Percentiles rank a stretch among this genome's conserved stretches.
These are phyloP conservation scores for Pyronema omphalodes DNA, from an alignment of 495 filamentous ascomycete genomes.

Conservation along the genomic window DNA sequence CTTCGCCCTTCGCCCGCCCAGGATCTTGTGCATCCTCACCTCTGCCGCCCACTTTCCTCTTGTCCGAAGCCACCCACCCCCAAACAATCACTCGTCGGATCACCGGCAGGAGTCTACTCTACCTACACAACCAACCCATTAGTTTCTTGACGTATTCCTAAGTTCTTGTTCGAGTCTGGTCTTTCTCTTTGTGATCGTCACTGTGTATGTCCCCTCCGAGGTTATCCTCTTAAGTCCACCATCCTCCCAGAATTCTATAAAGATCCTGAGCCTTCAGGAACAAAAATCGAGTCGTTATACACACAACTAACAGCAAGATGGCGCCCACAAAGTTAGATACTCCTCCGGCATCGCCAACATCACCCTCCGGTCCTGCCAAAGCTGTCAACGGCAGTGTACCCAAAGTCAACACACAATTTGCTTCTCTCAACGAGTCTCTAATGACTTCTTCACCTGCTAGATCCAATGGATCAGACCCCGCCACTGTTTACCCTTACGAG, in stretches of 20 bases:
- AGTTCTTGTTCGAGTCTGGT: neutral
- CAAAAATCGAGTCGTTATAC: neutral
- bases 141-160: neutral
- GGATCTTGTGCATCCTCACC: neutral
- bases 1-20: constrained; percentile 3
- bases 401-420: no score
- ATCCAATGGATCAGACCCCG: constrained; percentile 12
- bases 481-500: constrained; percentile 12
- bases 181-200: neutral
- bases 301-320: constrained; percentile 8
- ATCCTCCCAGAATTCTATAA: neutral
- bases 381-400: no score
- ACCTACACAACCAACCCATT: neutral
- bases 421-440: constrained; percentile 48
- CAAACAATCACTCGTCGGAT: constrained; percentile 1
- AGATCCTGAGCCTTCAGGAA: neutral
- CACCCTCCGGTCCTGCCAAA: no score
- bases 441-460: constrained; percentile 18
- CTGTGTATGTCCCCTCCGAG: neutral
- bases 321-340: constrained; percentile 12
- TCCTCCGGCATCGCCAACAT: constrained; percentile 1
- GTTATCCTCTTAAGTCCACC: neutral
- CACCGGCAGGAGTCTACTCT: neutral
- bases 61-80: neutral
- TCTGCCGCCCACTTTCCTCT: constrained; percentile 1